phyloP scores from a whole-genome alignment of 202 grass and related monocot species.

The Brachypodium distachyon region DNA sequence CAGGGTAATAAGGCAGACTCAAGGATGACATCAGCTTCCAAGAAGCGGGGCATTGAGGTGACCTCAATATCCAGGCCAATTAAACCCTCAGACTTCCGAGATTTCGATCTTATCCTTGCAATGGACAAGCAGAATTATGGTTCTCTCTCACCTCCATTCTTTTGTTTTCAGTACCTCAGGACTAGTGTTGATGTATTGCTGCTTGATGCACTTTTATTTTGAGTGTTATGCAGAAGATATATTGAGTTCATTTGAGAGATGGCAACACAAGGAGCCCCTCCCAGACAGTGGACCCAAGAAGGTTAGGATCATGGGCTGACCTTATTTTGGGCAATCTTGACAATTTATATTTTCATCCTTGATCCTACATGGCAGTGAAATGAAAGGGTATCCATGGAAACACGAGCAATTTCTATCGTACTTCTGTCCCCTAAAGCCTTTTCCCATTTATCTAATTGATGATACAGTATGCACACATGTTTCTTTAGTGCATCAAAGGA shows the following conservation, averaged over 20 bases:
- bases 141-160: conserved; percentile 7
- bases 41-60: conserved; percentile 79
- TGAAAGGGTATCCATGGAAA: neutral
- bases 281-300: conserved; percentile 66
- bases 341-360: neutral
- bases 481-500: neutral
- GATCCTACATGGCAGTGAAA: neutral
- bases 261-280: conserved; percentile 77
- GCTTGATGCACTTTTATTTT: conserved; percentile 5
- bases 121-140: conserved; percentile 97
- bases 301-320: conserved; percentile 23
- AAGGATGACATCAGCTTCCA: conserved; percentile 80
- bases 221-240: conserved; percentile 63
- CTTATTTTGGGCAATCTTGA: neutral
- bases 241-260: conserved; percentile 82
- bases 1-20: conserved; percentile 75
- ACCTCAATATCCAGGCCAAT: conserved; percentile 92
- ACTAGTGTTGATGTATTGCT: neutral
- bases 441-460: neutral
- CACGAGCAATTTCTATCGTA: neutral
- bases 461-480: neutral
- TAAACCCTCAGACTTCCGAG: conserved; percentile 74
- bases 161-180: neutral
- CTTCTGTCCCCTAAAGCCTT: neutral
- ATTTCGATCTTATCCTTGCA: conserved; percentile 89